Conservation (phyloP, 73 alveolate species). For the Uronychia setigera region DNA sequence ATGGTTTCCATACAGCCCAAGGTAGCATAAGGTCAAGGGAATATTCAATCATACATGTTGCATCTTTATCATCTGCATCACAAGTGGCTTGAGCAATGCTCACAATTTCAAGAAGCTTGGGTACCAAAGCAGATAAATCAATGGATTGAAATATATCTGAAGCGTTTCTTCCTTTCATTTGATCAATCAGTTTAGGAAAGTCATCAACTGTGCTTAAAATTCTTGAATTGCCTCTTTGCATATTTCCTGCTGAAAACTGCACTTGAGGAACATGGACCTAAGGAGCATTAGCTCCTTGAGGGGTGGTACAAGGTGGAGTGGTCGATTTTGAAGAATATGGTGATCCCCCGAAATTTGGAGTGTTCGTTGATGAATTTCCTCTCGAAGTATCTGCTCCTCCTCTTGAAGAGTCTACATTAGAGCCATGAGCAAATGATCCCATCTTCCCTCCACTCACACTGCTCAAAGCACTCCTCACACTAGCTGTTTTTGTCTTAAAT, state of each 20-base stretch:
- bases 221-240: background rate
- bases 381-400: conserved; percentile 37
- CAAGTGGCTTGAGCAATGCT: conserved; percentile 27
- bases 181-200: conserved; percentile 57
- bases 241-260: background rate
- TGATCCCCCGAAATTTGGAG: conserved; percentile 55
- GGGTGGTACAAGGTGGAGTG: conserved; percentile 55
- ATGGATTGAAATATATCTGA: conserved; percentile 22
- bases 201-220: conserved; percentile 41
- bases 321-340: conserved; percentile 41
- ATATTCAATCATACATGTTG: conserved; percentile 24
- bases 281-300: conserved; percentile 7
- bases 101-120: conserved; percentile 31
- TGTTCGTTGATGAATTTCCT: conserved; percentile 48
- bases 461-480: conserved; percentile 19
- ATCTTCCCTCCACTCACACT: conserved; percentile 23
- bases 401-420: conserved; percentile 10
- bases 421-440: conserved; percentile 24
- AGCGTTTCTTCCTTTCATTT: conserved; percentile 41
- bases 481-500: conserved; percentile 37
- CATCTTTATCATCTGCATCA: conserved; percentile 40
- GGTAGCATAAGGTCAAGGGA: conserved; percentile 60
- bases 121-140: conserved; percentile 26
- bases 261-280: background rate
- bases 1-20: conserved; percentile 57